Conservation (phyloP, 2,329 filamentous ascomycete species). For the Pseudogymnoascus pannorum region DNA sequence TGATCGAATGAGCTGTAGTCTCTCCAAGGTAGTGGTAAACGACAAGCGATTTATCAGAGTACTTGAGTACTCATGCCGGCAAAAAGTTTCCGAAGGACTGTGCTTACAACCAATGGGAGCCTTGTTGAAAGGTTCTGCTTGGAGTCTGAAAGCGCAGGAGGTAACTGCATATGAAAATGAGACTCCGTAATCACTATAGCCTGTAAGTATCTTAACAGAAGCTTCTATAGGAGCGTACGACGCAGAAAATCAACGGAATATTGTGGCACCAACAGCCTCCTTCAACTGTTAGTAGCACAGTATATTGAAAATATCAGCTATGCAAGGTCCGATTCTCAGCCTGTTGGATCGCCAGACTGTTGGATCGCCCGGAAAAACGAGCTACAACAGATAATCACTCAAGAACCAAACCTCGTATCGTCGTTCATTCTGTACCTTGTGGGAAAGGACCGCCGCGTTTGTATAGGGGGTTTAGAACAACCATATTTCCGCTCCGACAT, state of each 20-base stretch:
- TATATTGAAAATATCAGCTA: not conserved
- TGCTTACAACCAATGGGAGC: not conserved
- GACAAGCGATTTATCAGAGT: not conserved
- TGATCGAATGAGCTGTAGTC: not conserved
- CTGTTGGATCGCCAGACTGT: not conserved
- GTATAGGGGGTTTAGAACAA: too few relatives aligned
- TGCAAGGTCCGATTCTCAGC: not conserved
- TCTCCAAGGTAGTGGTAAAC: too few relatives aligned
- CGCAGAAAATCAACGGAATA: not conserved
- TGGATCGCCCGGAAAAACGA: not conserved
- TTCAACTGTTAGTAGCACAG: not conserved
- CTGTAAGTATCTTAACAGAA: not conserved
- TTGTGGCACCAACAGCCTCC: not conserved
- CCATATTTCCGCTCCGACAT: not conserved
- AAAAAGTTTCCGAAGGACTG: not conserved
- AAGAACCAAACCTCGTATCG: not conserved
- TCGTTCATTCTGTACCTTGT: not conserved
- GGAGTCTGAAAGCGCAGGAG: not conserved
- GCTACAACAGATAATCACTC: not conserved
- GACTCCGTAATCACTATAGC: not conserved
- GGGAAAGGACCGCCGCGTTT: not conserved
- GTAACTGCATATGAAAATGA: not conserved
- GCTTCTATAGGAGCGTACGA: not conserved
- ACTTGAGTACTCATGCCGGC: not conserved
- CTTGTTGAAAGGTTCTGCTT: not conserved